Evolutionary conservation across 495 filamentous ascomycete genomes (phyloP).

Genomic region (Talaromyces trachyspermus): DNA sequence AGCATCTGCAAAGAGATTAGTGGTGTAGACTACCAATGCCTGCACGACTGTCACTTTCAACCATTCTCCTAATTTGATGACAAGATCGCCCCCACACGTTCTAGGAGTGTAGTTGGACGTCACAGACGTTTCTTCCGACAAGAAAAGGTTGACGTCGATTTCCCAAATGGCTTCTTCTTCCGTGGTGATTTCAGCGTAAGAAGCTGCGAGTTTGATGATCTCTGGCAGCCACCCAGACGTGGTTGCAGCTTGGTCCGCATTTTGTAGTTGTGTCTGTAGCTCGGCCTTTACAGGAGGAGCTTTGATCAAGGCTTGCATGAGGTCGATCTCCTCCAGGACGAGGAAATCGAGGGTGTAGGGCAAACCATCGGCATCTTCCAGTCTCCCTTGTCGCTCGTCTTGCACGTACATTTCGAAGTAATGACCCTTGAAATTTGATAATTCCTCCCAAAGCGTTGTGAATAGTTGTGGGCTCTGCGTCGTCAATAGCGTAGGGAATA

Average conservation of each 20-base stretch:
- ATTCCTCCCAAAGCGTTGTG: constrained; percentile 76
- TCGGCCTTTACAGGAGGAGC: constrained; percentile 80
- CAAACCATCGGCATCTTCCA: constrained; percentile 87
- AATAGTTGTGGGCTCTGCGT: constrained; percentile 75
- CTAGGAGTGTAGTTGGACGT: constrained; percentile 95
- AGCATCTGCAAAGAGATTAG: constrained; percentile 52
- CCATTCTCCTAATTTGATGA: constrained; percentile 93
- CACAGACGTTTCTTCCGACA: constrained; percentile 89
- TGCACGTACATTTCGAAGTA: constrained; percentile 80
- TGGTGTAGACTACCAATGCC: constrained; percentile 64
- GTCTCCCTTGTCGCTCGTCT: constrained; percentile 72
- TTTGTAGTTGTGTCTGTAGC: constrained; percentile 64
- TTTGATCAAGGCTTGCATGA: constrained; percentile 78
- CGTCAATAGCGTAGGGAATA: constrained; percentile 75
- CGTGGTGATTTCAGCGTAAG: constrained; percentile 83
- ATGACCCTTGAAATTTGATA: constrained; percentile 57
- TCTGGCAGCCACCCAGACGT: constrained; percentile 64
- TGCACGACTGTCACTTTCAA: constrained; percentile 61
- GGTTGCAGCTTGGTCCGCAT: constrained; percentile 47
- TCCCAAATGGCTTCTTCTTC: constrained; percentile 96
- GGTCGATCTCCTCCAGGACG: constrained; percentile 86
- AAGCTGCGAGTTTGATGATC: constrained; percentile 70
- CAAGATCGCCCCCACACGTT: constrained; percentile 81
- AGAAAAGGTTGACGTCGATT: constrained; percentile 87
- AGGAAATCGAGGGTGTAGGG: constrained; percentile 94